Evolutionary conservation across 352 stramenopile species (phyloP), one percentile per base, ranked within the genome.

Genomic region (Lagenidium giganteum): DNA sequence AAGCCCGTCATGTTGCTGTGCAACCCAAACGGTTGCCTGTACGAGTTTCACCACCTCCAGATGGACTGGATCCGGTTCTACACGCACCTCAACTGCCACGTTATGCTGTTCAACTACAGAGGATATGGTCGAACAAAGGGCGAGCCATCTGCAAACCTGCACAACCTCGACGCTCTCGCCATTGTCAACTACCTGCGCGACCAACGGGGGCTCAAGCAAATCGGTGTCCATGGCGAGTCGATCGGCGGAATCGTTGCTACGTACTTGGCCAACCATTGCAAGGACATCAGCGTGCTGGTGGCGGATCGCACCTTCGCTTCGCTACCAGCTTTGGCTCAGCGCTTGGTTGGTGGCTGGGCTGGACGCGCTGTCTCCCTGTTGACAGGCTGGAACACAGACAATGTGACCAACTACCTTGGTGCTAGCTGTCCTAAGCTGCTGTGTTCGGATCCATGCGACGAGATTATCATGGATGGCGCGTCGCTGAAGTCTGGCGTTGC

Each of bases 11-110:
- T 87, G 27, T 55, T 87, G 27, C 41, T 87, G 12, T 89, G 77
- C 63, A 89, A 89, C 28, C 77, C 77, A 6, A 89, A 89, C 22
- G 76, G 71, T 17, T 71, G 71, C 0, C 22, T 89, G 29, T 89
- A 89, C 48, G 77, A 89, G 51, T 67, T 85, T 26, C 77, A 89
- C 39, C 77, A 85, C 40, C 48, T 89, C 38, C 77, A 89, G 21
- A 87, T 83, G 67, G 77, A 89, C 42, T 89, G 77, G 77, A 76
- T 89, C 51, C n/a, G n/a, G 44, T 86, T 89, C 32, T 89, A 89
- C 47, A 85, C 67, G 0, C 65, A 83, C 3, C 37, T 82, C 7
- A 65, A 73, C 24, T 83, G 70, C 29, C 67, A 87, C 32, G 70
- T 89, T 24, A 60, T 87, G 8, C 56, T 89, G 39, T 89, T 71